A percentile compares a stretch with the other conserved stretches of the same genome.
These are phyloP conservation scores for Auricularia cornea DNA, from an alignment of 768 basidiomycete species.

Conservation along the genomic window DNA sequence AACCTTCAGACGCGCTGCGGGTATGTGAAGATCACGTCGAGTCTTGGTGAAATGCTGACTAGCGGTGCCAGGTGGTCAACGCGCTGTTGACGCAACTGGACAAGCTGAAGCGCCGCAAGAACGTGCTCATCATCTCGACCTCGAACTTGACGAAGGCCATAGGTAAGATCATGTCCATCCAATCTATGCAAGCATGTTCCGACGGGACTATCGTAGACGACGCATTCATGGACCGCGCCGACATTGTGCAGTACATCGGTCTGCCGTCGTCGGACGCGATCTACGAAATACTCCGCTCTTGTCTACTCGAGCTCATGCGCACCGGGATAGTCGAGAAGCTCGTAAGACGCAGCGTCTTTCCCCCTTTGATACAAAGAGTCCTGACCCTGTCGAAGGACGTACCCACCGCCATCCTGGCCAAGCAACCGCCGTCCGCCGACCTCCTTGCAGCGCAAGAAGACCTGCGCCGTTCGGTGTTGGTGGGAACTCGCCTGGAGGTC, in stretches of 20 bases:
- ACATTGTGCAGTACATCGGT: conserved; percentile 92
- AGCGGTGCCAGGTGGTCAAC: conserved; percentile 73
- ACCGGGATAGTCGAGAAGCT: conserved; percentile 59
- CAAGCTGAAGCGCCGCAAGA: conserved; percentile 86
- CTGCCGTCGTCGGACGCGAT: conserved; percentile 85
- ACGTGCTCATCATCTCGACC: conserved; percentile 93
- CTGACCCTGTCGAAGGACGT: conserved; percentile 37
- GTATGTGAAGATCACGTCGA: conserved; percentile 34
- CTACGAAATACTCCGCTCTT: conserved; percentile 83
- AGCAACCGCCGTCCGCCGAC: not conserved
- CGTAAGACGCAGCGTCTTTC: conserved; percentile 40
- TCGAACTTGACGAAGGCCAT: conserved; percentile 94
- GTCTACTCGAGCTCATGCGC: conserved; percentile 68
- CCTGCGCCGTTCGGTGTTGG: not conserved
- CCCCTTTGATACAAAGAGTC: too few species aligned
- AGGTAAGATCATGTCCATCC: conserved; percentile 36
- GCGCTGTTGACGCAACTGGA: conserved; percentile 95
- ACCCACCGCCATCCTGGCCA: conserved; percentile 27
- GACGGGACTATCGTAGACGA: conserved; percentile 45
- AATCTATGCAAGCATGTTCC: not conserved
- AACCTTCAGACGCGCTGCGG: conserved; percentile 88
- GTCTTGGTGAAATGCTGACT: not conserved
- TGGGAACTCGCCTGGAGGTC: not conserved
- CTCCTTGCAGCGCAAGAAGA: not conserved
- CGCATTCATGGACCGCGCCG: conserved; percentile 94